Conservation (phyloP, 2,329 filamentous ascomycete genomes). For the Penicillium nordicum region DNA sequence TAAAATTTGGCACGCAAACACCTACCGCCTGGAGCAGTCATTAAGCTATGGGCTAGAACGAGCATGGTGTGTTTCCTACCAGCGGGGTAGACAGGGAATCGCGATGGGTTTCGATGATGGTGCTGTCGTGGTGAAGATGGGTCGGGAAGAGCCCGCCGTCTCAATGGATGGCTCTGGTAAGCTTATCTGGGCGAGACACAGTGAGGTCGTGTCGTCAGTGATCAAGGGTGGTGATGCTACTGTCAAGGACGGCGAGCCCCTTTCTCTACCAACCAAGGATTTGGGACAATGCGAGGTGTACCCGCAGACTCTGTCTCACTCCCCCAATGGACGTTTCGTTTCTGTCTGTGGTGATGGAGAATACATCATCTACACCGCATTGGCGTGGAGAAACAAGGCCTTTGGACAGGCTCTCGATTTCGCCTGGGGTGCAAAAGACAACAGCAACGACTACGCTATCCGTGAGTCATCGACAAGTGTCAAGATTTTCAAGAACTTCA, state of each 20-base stretch:
- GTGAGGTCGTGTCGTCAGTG: slow-evolving; percentile 88
- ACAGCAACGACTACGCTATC: slow-evolving; percentile 97
- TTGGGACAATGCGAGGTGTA: slow-evolving; percentile 95
- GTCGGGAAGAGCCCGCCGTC: slow-evolving; percentile 92
- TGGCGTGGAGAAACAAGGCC: slow-evolving; percentile 95
- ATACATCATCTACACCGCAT: slow-evolving; percentile 97
- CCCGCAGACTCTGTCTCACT: slow-evolving; percentile 89
- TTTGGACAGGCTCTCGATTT: slow-evolving; percentile 96
- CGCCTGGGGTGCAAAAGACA: slow-evolving; percentile 94
- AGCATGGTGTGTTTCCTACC: slow-evolving; percentile 96
- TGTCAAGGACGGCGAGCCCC: slow-evolving; percentile 83
- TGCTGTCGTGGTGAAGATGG: slow-evolving; percentile 96
- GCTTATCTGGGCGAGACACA: slow-evolving; percentile 92
- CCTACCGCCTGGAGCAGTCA: slow-evolving; percentile 92
- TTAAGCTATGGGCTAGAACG: slow-evolving; percentile 93
- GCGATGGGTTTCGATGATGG: slow-evolving; percentile 97
- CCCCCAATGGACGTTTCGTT: slow-evolving; percentile 89
- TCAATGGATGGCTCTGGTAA: slow-evolving; percentile 97
- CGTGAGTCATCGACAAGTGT: slow-evolving; percentile 90
- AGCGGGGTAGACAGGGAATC: slow-evolving; percentile 89
- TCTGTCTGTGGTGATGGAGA: slow-evolving; percentile 93
- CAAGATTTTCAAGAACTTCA: slow-evolving; percentile 97
- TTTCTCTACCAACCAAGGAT: slow-evolving; percentile 86
- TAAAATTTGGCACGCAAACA: slow-evolving; percentile 98
- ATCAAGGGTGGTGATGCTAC: slow-evolving; percentile 86